Conservation (phyloP, 2,329 filamentous ascomycete genomes). For the Penicillium freii region DNA sequence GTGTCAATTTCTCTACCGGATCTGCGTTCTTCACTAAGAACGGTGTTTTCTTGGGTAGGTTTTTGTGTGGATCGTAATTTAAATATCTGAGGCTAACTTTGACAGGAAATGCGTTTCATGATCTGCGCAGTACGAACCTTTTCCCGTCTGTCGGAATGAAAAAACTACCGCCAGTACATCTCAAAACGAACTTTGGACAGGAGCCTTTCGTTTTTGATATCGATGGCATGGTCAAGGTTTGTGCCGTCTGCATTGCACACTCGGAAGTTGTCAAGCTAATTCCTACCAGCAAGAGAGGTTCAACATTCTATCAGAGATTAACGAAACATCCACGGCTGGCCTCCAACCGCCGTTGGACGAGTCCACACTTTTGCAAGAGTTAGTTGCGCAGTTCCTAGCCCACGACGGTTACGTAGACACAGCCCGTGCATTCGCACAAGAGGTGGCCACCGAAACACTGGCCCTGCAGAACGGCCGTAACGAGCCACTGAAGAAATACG, state of each 20-base stretch:
- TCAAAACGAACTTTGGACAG: slow-evolving; percentile 63
- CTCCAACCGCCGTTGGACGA: slow-evolving; percentile 68
- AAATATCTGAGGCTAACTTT: slow-evolving; percentile 6
- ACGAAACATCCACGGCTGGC: slow-evolving; percentile 54
- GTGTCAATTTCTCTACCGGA: slow-evolving; percentile 62
- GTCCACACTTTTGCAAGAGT: slow-evolving; percentile 73
- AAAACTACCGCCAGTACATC: slow-evolving; percentile 56
- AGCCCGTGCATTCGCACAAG: slow-evolving; percentile 79
- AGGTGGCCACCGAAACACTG: slow-evolving; percentile 71
- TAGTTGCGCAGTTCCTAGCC: slow-evolving; percentile 84
- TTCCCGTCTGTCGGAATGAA: slow-evolving; percentile 65
- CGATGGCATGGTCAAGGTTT: slow-evolving; percentile 75
- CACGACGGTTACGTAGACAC: slow-evolving; percentile 97
- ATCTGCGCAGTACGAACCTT: slow-evolving; percentile 44
- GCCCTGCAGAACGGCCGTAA: slow-evolving; percentile 61
- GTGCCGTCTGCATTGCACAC: slow-evolving; percentile 24
- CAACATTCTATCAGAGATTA: slow-evolving; percentile 62
- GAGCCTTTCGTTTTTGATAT: slow-evolving; percentile 88
- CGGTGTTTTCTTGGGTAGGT: slow-evolving; percentile 56
- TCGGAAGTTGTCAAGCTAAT: slow-evolving; percentile 3
- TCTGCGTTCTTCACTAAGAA: slow-evolving; percentile 66
- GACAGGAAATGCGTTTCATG: slow-evolving; percentile 57
- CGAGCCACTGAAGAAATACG: slow-evolving; percentile 57
- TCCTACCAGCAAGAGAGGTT: slow-evolving; percentile 57
- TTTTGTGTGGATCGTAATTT: background rate